Evolutionary conservation across 1,284 basidiomycete species (phyloP), one percentile per base, ranked within the genome.

Genomic region (Golubevia pallescens): DNA sequence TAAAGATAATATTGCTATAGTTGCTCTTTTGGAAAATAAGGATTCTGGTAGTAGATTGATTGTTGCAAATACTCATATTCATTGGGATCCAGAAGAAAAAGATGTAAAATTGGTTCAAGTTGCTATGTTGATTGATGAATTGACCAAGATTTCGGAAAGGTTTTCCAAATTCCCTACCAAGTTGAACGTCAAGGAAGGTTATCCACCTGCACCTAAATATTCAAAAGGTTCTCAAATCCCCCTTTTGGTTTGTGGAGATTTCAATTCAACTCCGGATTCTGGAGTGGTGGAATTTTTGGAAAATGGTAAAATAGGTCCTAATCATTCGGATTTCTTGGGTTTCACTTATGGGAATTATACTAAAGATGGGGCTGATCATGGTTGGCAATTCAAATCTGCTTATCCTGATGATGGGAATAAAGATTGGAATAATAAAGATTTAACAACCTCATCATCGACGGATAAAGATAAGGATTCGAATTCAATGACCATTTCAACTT

Each of bases 71-170:
- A 90, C 92, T 1, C 97, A 99, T 86, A 90, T 98, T 66, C 90
- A 92, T 84, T 99, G 96, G 96, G 93, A 98, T 85, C 93, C 93
- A 23, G 90, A 90, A 66, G 97, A 91, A 87, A 89, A 93, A 62
- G 97, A 99, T 86, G 97, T 99, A 87, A 99, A 99, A 88, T 90
- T 99, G 67, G 94, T 99, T 1, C 97, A 99, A 85, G 90, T 90
- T 7, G 96, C 94, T 6, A 90, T 99, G 79, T 88, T 99, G 65
- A 89, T 97, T 80, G 96, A 99, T 73, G 94, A 97, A 84, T 87
- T 98, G 34, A 93, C 95, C 87, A 94, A 94, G 89, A 91, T 94
- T 61, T 92, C 92, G 3, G 89, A 91, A 63, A 90, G 90, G 71
- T 98, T 98, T 84, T 91, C 93, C 57, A 91, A 90, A 79, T 90